phyloP scores from a whole-genome alignment of 176 grass and related monocot genomes.

The Rhynchospora breviuscula region DNA sequence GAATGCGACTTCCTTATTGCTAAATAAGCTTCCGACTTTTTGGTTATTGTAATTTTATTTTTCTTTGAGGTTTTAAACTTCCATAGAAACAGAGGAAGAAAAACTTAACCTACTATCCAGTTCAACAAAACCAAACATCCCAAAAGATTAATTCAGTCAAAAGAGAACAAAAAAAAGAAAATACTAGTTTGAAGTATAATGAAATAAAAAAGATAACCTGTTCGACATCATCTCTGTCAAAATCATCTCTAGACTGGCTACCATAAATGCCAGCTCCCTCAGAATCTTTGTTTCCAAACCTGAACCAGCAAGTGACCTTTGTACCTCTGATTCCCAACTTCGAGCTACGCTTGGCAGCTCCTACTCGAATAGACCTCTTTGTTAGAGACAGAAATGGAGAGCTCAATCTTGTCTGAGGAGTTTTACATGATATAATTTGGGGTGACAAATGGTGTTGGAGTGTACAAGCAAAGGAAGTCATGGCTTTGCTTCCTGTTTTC shows the following conservation, averaged over 20 bases:
- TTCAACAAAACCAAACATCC: not conserved
- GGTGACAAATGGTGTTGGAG: constrained; percentile 30
- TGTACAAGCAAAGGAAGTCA: constrained; percentile 65
- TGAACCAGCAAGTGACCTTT: constrained; percentile 67
- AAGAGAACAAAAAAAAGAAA: not conserved
- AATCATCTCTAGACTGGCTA: constrained; percentile 80
- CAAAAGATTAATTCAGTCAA: not conserved
- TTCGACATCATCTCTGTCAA: constrained; percentile 93
- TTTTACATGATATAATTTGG: constrained; percentile 20
- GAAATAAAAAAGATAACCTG: constrained; percentile 41
- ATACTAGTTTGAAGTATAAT: not conserved
- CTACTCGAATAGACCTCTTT: constrained; percentile 29
- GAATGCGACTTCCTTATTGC: not conserved
- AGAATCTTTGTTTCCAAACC: constrained; percentile 70
- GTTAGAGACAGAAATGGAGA: constrained; percentile 35
- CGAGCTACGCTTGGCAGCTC: constrained; percentile 32
- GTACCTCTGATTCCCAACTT: constrained; percentile 41
- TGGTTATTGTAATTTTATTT: not conserved
- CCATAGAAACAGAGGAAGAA: not conserved
- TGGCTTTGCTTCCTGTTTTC: constrained; percentile 24
- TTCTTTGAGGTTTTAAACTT: not conserved
- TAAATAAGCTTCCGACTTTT: not conserved
- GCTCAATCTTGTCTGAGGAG: constrained; percentile 20
- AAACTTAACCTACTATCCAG: not conserved
- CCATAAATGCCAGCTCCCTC: constrained; percentile 86